Conservation (phyloP, 768 basidiomycete species). For the Suillus decipiens region DNA sequence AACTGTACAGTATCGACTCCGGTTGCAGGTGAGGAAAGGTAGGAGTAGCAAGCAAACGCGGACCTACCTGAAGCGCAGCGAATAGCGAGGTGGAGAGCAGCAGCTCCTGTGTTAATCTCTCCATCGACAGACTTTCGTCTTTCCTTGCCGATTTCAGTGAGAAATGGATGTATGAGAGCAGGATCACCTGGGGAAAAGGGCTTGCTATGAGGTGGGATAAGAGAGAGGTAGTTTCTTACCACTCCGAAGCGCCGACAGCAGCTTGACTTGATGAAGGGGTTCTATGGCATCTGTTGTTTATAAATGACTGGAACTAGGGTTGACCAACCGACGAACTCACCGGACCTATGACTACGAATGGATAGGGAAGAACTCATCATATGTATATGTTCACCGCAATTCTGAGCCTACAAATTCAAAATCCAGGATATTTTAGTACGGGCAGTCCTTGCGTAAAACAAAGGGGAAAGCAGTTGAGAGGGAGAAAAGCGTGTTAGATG, state of each 20-base stretch:
- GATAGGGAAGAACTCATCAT: slow-evolving; percentile 15
- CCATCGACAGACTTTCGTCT: slow-evolving; percentile 49
- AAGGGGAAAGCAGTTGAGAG: background rate
- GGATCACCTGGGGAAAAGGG: slow-evolving; percentile 58
- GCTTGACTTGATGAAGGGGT: slow-evolving; percentile 64
- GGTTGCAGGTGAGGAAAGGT: slow-evolving; percentile 10
- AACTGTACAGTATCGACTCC: slow-evolving; percentile 67
- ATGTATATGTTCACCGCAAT: background rate
- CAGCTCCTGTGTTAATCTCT: slow-evolving; percentile 65
- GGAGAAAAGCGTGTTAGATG: background rate
- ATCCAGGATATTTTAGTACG: background rate
- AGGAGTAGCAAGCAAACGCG: background rate
- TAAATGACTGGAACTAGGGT: slow-evolving; percentile 12
- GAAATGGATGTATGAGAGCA: slow-evolving; percentile 76
- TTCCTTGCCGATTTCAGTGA: slow-evolving; percentile 74
- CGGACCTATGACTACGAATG: slow-evolving; percentile 18
- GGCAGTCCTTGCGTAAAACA: background rate
- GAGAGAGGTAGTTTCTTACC: slow-evolving; percentile 39
- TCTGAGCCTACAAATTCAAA: background rate
- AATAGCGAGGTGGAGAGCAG: slow-evolving; percentile 81
- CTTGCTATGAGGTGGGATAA: slow-evolving; percentile 3
- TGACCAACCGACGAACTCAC: background rate
- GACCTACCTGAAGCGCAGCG: slow-evolving; percentile 74
- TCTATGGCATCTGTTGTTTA: slow-evolving; percentile 27
- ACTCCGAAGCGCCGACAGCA: slow-evolving; percentile 61